Evolutionary conservation across 2,329 filamentous ascomycete genomes (phyloP).

Genomic region (Meredithiella fracta): DNA sequence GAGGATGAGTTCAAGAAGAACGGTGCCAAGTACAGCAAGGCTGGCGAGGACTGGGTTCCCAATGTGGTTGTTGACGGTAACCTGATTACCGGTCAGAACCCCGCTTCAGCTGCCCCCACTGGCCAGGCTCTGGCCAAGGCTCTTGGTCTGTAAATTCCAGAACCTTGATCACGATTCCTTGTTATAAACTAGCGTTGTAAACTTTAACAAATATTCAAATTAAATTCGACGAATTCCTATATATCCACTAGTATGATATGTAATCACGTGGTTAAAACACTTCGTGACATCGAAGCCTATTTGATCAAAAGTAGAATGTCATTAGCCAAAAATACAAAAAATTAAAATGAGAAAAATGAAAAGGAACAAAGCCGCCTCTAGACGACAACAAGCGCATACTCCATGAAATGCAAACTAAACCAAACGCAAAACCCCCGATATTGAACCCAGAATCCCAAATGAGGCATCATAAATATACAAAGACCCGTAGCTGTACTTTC

Average conservation of each 20-base stretch:
- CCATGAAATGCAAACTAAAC: slow-evolving; percentile 6
- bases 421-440: slow-evolving; percentile 1
- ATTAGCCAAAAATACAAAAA: not conserved
- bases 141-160: slow-evolving; percentile 18
- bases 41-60: slow-evolving; percentile 28
- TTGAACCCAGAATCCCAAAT: slow-evolving; percentile 1
- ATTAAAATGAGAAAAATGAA: not conserved
- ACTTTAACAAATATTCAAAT: not conserved
- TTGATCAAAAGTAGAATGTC: not conserved
- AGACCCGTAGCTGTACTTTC: not conserved
- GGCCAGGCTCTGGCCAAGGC: slow-evolving; percentile 35
- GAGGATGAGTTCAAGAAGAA: slow-evolving; percentile 36
- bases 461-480: slow-evolving; percentile 7
- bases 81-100: slow-evolving; percentile 43
- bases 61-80: slow-evolving; percentile 35
- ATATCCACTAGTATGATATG: not conserved
- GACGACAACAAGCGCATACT: not conserved
- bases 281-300: not conserved
- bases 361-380: not conserved
- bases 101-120: slow-evolving; percentile 33
- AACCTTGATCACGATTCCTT: not conserved
- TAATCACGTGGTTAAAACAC: not conserved
- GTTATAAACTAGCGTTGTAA: not conserved
- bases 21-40: slow-evolving; percentile 40
- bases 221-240: not conserved